Percentiles rank a stretch among this genome's conserved stretches.
Evolutionary conservation across 805 yeast species (phyloP).

Genomic region (Kregervanrija delftensis): DNA sequence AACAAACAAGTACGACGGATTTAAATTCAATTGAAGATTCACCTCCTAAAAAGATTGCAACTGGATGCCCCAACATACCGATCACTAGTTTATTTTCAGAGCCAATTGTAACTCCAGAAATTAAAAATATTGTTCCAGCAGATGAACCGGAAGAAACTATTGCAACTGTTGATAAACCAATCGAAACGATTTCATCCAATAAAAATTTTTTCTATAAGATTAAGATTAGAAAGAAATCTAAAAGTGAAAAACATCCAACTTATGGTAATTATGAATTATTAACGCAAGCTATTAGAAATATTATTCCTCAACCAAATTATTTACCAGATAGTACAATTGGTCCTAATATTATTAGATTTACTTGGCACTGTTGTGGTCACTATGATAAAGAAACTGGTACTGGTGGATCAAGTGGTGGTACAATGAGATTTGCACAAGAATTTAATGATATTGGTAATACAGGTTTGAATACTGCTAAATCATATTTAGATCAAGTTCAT

Average conservation of each 20-base stretch:
- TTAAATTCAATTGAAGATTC: not conserved
- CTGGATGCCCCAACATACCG: not conserved
- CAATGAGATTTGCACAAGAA: constrained; percentile 51
- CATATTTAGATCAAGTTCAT: constrained; percentile 49
- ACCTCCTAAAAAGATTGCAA: not conserved
- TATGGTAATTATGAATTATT: constrained; percentile 27
- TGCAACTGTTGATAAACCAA: not conserved
- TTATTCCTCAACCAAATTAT: constrained; percentile 33
- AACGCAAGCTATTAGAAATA: constrained; percentile 29
- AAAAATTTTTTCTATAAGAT: constrained; percentile 20
- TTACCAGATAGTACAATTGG: constrained; percentile 64
- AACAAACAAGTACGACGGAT: not conserved
- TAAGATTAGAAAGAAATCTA: constrained; percentile 20
- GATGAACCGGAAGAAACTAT: not conserved
- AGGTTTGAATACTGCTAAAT: constrained; percentile 55
- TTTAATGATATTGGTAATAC: constrained; percentile 53
- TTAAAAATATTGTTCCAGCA: not conserved
- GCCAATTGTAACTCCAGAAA: too few species aligned
- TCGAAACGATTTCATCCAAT: constrained; percentile 4
- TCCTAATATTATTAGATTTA: constrained; percentile 70
- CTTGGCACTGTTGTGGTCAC: constrained; percentile 89
- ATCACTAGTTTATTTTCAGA: not conserved
- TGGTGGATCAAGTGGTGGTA: constrained; percentile 71
- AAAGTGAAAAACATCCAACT: constrained; percentile 18
- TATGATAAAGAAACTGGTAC: constrained; percentile 46